Base-by-base conservation (phyloP, 2,329 filamentous ascomycete species). In the Aspergillus flavus region DNA sequence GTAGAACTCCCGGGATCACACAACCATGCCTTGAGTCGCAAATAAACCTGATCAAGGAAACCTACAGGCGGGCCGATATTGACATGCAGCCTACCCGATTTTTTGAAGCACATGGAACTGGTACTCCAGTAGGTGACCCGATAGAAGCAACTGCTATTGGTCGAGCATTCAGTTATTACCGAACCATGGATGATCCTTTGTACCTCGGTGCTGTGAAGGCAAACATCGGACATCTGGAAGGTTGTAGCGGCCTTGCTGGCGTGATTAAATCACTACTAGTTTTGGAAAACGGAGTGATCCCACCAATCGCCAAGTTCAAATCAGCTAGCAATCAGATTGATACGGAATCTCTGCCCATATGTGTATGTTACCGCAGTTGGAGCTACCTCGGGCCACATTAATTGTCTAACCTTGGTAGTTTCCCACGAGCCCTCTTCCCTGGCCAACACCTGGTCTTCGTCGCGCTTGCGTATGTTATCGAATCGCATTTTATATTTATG, bases 191-290 rank as follows among this genome's bases (percentile, higher is more conserved):
- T 41, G 65, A 68, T 58, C 66, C 68, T 2, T 30, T 72, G n/a
- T 70, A 67, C 46, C 66, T 76, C 5, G 75, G 74, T 12, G 71
- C 70, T 1, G 68, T 76, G 39, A 76, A 77, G 57, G 71, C 68
- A 16, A 72, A 76, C 19, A 59, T 76, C 16, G 84, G 84, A 21
- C 84, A 86, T 65, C 81, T 80, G 0, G 84, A 86, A 68, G 81
- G 82, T 10, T 78, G 81, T 1, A 82, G 83, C 2, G 84, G 84
- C 0, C 69, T 86, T 19, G 83, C 83, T 0, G 81, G 82, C 9
- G 58, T 85, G 9, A 72, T 86, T 23, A 84, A 83, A 66, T 76
- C 80, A 0, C 66, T 82, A 0, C 71, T 81, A 30, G 73, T 76
- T 48, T 75, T 85, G 68, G 76, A 79, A 56, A 71, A 82, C 39